These are phyloP conservation scores for Candida sakaeoensis DNA, from an alignment of 805 yeast species.

Conservation along the genomic window DNA sequence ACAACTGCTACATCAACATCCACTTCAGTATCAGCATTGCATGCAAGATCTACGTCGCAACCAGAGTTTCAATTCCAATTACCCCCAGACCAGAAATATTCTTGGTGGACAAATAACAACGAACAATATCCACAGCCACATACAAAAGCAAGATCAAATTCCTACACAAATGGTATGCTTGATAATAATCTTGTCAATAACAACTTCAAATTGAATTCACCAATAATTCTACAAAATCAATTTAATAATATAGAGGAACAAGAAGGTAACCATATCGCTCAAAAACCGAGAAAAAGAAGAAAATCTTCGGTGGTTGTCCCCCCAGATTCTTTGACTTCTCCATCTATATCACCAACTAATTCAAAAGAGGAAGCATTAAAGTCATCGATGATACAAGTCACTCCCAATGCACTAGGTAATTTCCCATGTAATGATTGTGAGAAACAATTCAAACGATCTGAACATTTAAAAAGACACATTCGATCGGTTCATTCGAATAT, in stretches of 20 bases:
- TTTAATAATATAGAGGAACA: conserved; percentile 8
- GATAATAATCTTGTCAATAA: background rate
- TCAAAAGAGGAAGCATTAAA: conserved; percentile 3
- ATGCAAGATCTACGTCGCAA: background rate
- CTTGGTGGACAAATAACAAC: background rate
- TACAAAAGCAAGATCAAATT: conserved; percentile 4
- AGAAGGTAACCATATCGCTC: background rate
- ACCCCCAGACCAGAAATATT: background rate
- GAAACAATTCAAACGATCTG: conserved; percentile 41
- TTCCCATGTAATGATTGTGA: conserved; percentile 42
- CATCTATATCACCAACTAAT: conserved; percentile 2
- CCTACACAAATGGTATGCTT: conserved; percentile 6
- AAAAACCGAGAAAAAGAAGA: conserved; percentile 8
- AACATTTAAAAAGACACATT: conserved; percentile 41
- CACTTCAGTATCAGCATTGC: background rate
- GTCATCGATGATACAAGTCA: background rate
- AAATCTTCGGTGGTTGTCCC: conserved; percentile 2
- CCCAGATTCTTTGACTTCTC: background rate
- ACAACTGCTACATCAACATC: conserved; percentile 1
- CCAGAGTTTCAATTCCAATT: conserved; percentile 20
- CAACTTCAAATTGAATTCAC: conserved; percentile 2
- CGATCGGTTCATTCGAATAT: conserved; percentile 43
- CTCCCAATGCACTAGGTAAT: conserved; percentile 10
- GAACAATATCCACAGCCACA: too few relatives aligned
- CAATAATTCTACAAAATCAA: conserved; percentile 5